Base-by-base conservation (phyloP, 2,329 filamentous ascomycete species). In the Cercospora zeae-maydis region DNA sequence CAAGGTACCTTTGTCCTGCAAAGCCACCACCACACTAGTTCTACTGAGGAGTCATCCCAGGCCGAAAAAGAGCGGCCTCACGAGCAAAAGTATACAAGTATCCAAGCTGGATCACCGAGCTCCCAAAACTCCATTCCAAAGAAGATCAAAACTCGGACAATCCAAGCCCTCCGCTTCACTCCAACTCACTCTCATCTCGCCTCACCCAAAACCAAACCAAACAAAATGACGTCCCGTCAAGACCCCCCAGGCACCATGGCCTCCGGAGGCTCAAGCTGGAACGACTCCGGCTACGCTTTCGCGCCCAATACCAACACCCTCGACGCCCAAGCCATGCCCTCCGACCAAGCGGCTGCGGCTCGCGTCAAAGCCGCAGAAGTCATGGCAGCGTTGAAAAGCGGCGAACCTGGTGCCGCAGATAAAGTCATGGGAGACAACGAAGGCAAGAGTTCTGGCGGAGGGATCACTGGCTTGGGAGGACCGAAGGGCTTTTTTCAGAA, bases 311-410 rank as follows among this genome's bases (percentile, higher is more conserved):
- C 69, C 31, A 67, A 70, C 42, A 66, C 64, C 13, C 64, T 70
- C 49, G 63, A 72, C 55, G 36, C 34, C 4, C 31, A 66, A 27
- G 58, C 55, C 42, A 73, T 73, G 70, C 66, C 70, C 3, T 68
- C 66, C 13, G 59, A 67, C 10, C 59, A 69, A 58, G 70, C 70
- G 1, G 66, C 66, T 27, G 64, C 65, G 8, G 71, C 71, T 4
- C 61, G 71, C 24, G 58, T 59, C 2, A 67, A 64, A 45, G 58
- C 67, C 11, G 66, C 63, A 4, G 66, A 68, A 52, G 61, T 72
- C 62, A 73, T 72, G 67, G 69, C 63, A 14, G 68, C 69, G 13
- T 42, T 72, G 53, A 70, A 64, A 56, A 67, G 63, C n/a, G 69
- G 69, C 39, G 67, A 71, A 31, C 63, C 63, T 5, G 70, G 69